Conservation (phyloP, 352 stramenopile genomes). For the Pythium sukuiense region DNA sequence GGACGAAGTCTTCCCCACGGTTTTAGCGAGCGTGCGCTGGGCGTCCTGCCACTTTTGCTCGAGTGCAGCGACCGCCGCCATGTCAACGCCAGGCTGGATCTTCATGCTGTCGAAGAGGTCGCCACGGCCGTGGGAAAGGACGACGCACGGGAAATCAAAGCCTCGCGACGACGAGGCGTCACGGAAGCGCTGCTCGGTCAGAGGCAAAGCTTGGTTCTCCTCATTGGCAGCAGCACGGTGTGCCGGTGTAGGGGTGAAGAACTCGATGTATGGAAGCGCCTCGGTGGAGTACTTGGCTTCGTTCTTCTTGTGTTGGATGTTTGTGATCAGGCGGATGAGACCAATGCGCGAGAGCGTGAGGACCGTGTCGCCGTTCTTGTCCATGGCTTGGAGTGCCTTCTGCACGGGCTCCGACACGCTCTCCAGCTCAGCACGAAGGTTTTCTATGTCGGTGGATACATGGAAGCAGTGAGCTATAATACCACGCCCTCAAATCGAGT, state of each 20-base stretch:
- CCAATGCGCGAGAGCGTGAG: constrained; percentile 51
- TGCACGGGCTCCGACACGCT: constrained; percentile 59
- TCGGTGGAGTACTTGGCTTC: constrained; percentile 50
- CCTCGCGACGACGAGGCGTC: constrained; percentile 27
- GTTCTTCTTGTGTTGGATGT: constrained; percentile 61
- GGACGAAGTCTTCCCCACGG: constrained; percentile 35
- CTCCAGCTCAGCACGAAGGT: constrained; percentile 58
- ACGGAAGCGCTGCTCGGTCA: constrained; percentile 64
- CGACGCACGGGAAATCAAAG: constrained; percentile 60
- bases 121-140: constrained; percentile 63
- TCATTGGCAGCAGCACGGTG: constrained; percentile 55
- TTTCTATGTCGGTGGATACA: too few relatives aligned
- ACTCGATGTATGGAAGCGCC: constrained; percentile 58
- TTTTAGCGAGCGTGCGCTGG: constrained; percentile 53
- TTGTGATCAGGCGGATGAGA: constrained; percentile 68
- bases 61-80: constrained; percentile 38
- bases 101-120: constrained; percentile 78
- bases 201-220: constrained; percentile 57
- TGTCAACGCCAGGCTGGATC: constrained; percentile 46
- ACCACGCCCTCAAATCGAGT: too few relatives aligned
- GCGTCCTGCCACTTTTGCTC: constrained; percentile 69
- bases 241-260: constrained; percentile 61
- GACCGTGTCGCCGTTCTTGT: constrained; percentile 62
- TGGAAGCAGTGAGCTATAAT: too few relatives aligned
- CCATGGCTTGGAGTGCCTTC: constrained; percentile 54